These are phyloP conservation scores for Geotrichum ghanense DNA, from an alignment of 805 yeast genomes.

Conservation along the genomic window DNA sequence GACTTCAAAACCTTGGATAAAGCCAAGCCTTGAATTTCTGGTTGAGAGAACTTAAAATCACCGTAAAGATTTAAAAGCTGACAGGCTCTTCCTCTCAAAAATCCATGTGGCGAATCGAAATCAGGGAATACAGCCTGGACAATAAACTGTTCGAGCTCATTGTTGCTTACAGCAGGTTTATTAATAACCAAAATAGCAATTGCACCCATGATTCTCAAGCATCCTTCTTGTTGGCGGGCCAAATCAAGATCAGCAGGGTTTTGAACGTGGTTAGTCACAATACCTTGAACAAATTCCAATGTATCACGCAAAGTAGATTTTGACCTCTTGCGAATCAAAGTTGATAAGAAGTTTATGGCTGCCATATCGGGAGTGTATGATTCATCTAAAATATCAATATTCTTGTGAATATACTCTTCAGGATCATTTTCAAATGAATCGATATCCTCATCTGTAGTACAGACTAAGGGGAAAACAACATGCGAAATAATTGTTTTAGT, in stretches of 20 bases:
- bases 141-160: slow-evolving; percentile 62
- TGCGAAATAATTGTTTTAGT: slow-evolving; percentile 53
- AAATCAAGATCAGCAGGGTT: slow-evolving; percentile 25
- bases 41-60: slow-evolving; percentile 46
- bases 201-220: slow-evolving; percentile 66
- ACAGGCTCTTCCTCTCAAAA: slow-evolving; percentile 55
- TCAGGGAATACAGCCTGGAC: slow-evolving; percentile 58
- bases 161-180: slow-evolving; percentile 43
- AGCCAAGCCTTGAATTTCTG: slow-evolving; percentile 53
- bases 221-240: slow-evolving; percentile 66
- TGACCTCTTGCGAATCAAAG: slow-evolving; percentile 59
- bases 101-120: slow-evolving; percentile 46
- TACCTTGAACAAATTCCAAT: slow-evolving; percentile 46
- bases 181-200: slow-evolving; percentile 44
- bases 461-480: slow-evolving; percentile 63
- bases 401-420: slow-evolving; percentile 69
- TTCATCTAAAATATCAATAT: slow-evolving; percentile 53
- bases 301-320: slow-evolving; percentile 29
- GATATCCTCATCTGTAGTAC: slow-evolving; percentile 55
- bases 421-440: slow-evolving; percentile 81
- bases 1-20: slow-evolving; percentile 28
- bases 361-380: slow-evolving; percentile 63
- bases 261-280: slow-evolving; percentile 27
- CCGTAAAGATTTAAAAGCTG: slow-evolving; percentile 45
- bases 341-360: slow-evolving; percentile 59